Evolutionary conservation across 192 early-diverging fungal genomes (phyloP), one percentile per base, ranked within the genome.

Genomic region (Entrophospora sp.): DNA sequence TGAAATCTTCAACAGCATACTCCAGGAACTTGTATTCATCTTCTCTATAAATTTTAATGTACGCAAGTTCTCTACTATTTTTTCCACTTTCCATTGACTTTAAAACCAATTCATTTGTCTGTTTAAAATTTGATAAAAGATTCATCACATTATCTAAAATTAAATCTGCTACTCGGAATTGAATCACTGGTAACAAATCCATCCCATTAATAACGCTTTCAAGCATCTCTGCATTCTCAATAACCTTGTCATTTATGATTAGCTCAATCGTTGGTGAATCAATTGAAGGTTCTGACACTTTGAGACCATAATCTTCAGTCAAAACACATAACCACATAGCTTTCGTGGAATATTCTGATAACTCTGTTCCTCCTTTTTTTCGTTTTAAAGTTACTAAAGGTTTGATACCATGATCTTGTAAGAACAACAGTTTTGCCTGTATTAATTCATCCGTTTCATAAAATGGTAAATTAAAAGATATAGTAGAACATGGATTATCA

Each of bases 401-500:
- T 22, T 63, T 63, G 13, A 63, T 63, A 32, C 61, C 61, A 48
- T 63, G 61, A 63, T 12, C 45, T 63, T 63, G 37, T 44, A 63
- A 48, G 24, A 63, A 63, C 22, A 14, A 4, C 6, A 63, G 35
- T 63, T 63, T 63, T 22, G 14, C 44, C 31, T 63, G 18, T 20
- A 31, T 44, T 3, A 48, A 44, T 63, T 40, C 38, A 31, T 63
- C 61, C n/a, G 32, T 30, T 13, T 63, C 61, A 48, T 30, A 63
- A 13, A 63, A 63, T 22, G 61, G 61, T 31, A 63, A 42, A 12
- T 42, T 42, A 14, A 48, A 46, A 12, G 61, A 63, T 14, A 63
- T 63, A 1, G 61, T 44, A 6, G 61, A 63, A 24, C 42, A 63
- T 24, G 76, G 74, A 49, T 90, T 88, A 38, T 84, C 71, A 0